phyloP scores from a whole-genome alignment of 768 basidiomycete genomes.

The Agaricus blazei region DNA sequence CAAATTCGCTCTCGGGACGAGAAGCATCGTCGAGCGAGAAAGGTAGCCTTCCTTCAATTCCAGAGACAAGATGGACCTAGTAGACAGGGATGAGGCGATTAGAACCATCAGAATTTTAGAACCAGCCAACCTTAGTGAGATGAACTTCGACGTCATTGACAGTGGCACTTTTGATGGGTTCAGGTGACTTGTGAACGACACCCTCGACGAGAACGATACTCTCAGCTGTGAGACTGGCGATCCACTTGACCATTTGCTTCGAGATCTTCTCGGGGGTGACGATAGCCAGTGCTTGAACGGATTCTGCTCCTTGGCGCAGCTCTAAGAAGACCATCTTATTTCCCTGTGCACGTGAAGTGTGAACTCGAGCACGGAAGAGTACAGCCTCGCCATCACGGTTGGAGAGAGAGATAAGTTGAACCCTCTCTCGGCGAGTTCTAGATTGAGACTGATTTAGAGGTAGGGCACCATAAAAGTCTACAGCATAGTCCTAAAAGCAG shows the following conservation, averaged over 20 bases:
- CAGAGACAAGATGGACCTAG: slow-evolving; percentile 79
- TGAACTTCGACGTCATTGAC: slow-evolving; percentile 86
- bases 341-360: slow-evolving; percentile 88
- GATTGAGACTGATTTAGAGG: slow-evolving; percentile 91
- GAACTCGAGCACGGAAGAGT: slow-evolving; percentile 83
- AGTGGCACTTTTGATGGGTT: slow-evolving; percentile 88
- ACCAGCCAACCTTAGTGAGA: slow-evolving; percentile 60
- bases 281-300: slow-evolving; percentile 81
- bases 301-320: slow-evolving; percentile 80
- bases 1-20: slow-evolving; percentile 71
- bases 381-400: slow-evolving; percentile 70
- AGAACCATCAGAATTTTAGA: background rate
- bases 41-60: slow-evolving; percentile 73
- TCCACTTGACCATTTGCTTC: slow-evolving; percentile 98
- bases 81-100: background rate
- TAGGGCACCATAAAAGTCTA: slow-evolving; percentile 78
- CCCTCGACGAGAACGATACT: slow-evolving; percentile 92
- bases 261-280: slow-evolving; percentile 74
- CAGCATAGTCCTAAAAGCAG: slow-evolving; percentile 61
- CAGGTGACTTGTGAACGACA: slow-evolving; percentile 67
- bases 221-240: slow-evolving; percentile 71
- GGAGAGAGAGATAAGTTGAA: slow-evolving; percentile 61
- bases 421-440: slow-evolving; percentile 55
- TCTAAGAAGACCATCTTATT: slow-evolving; percentile 95
- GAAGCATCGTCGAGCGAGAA: slow-evolving; percentile 93